Evolutionary conservation across 371 early-diverging fungal genomes (phyloP).

Genomic region (Mortierella sp.): DNA sequence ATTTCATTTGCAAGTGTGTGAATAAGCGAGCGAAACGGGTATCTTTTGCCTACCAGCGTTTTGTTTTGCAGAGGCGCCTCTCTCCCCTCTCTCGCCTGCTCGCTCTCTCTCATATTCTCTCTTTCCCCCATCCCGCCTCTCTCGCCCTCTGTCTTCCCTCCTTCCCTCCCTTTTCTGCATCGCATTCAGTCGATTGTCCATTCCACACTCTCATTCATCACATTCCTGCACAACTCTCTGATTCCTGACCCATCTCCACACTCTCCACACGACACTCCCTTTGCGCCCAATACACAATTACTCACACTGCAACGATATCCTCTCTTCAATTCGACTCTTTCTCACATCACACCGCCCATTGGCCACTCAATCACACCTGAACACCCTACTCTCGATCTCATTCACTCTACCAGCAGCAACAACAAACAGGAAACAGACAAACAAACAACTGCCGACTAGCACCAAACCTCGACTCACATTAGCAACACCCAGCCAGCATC

Average conservation of each 20-base stretch:
- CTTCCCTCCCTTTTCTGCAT: not conserved
- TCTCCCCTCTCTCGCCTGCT: not conserved
- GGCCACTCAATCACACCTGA: not conserved
- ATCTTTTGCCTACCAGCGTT: not conserved
- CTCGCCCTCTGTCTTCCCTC: not conserved
- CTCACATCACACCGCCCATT: not conserved
- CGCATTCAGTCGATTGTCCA: conserved; percentile 4
- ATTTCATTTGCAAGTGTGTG: not conserved
- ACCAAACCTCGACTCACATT: not conserved
- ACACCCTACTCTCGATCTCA: not conserved
- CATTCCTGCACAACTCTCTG: not conserved
- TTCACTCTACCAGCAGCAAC: not conserved
- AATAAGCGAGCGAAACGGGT: not conserved
- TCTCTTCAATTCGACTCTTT: not conserved
- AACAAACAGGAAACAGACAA: not conserved
- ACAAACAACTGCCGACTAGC: not conserved
- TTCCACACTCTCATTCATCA: not conserved
- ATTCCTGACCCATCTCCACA: not conserved
- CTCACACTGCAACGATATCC: not conserved
- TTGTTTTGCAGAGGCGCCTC: not conserved
- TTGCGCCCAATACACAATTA: not conserved
- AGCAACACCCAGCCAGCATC: not conserved
- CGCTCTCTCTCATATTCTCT: not conserved
- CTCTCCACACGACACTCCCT: not conserved
- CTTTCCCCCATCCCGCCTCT: not conserved